Percentiles rank a stretch among this genome's conserved stretches.
Evolutionary conservation across 176 grass and related monocot species (phyloP).

Genomic region (Musa acuminata): DNA sequence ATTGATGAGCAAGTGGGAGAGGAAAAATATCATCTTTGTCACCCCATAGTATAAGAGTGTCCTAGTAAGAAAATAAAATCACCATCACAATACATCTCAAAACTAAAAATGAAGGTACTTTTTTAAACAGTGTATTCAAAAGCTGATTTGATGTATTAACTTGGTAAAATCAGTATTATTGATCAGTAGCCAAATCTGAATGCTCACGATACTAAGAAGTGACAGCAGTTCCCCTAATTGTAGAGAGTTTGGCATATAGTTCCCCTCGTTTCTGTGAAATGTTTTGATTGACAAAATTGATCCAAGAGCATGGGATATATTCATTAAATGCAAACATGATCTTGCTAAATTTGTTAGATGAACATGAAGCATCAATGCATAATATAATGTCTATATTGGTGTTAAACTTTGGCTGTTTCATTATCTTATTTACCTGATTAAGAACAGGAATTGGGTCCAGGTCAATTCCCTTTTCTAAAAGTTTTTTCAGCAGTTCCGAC

Average conservation of each 20-base stretch:
- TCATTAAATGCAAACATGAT: too few relatives aligned
- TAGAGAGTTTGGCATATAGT: neutral
- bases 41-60: slow-evolving; percentile 72
- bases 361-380: neutral
- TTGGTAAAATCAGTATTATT: too few relatives aligned
- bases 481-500: slow-evolving; percentile 49
- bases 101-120: neutral
- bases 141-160: too few relatives aligned
- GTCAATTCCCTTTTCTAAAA: slow-evolving; percentile 47
- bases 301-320: too few relatives aligned
- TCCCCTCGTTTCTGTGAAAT: neutral
- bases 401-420: neutral
- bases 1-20: slow-evolving; percentile 41
- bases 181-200: neutral
- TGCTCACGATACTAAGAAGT: neutral
- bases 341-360: too few relatives aligned
- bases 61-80: slow-evolving; percentile 24
- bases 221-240: too few relatives aligned
- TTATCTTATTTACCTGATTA: slow-evolving; percentile 35
- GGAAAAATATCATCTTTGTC: slow-evolving; percentile 79
- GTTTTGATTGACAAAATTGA: neutral
- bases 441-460: slow-evolving; percentile 52
- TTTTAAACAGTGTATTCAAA: too few relatives aligned
- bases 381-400: neutral
- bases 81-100: neutral